Percentiles rank a stretch among this genome's conserved stretches.
These are phyloP conservation scores for Linanthus parryae DNA, from an alignment of 148 eudicot genomes.

Conservation along the genomic window DNA sequence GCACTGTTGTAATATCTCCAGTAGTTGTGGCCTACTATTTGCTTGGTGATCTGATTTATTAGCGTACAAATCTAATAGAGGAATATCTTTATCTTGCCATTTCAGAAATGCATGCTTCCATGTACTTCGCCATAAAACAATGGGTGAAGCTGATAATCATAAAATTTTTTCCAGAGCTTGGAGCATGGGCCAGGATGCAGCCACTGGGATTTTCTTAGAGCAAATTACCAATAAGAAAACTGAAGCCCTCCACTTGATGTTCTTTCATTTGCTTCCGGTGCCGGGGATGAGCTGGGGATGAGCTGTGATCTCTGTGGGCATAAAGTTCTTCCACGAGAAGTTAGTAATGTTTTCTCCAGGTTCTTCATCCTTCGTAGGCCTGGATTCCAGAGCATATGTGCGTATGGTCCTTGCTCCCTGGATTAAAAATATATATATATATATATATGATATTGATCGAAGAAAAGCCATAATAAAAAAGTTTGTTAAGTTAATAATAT, in stretches of 20 bases:
- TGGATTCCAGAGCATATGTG: constrained; percentile 49
- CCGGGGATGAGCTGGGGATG: constrained; percentile 70
- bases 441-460: too few species aligned
- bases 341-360: constrained; percentile 29
- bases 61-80: constrained; percentile 69
- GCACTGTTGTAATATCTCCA: constrained; percentile 62
- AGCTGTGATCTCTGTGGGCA: constrained; percentile 35
- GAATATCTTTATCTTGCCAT: constrained; percentile 89
- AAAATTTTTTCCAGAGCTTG: constrained; percentile 93
- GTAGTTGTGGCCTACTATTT: constrained; percentile 59
- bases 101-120: constrained; percentile 61
- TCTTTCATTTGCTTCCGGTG: constrained; percentile 89
- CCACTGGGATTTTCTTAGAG: constrained; percentile 80
- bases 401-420: constrained; percentile 51
- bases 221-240: constrained; percentile 70
- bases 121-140: constrained; percentile 81
- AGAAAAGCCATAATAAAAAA: too few species aligned
- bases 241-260: constrained; percentile 87
- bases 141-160: constrained; percentile 94
- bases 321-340: constrained; percentile 33
- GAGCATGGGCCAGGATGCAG: constrained; percentile 95
- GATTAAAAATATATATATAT: constrained; percentile 4
- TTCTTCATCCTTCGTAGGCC: constrained; percentile 32
- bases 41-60: too few species aligned
- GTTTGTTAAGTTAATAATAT: too few species aligned